These are phyloP conservation scores for Brassica incana DNA, from an alignment of 345 rosid genomes.

Conservation along the genomic window DNA sequence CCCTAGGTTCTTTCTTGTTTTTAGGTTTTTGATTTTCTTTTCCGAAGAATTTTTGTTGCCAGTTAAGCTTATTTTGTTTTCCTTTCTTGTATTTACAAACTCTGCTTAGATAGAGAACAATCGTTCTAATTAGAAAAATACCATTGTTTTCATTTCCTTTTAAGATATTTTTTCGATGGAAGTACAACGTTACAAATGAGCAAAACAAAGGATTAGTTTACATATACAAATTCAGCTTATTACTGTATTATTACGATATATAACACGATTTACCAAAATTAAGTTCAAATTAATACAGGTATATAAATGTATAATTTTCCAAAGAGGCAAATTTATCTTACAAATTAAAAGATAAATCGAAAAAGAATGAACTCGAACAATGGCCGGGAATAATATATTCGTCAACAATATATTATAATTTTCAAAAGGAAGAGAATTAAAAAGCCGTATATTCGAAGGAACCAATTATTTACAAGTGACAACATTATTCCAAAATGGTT, in stretches of 20 bases:
- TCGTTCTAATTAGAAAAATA: neutral
- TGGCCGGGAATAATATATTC: neutral
- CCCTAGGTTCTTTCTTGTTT: neutral
- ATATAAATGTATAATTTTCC: neutral
- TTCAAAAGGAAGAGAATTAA: neutral
- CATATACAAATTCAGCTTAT: neutral
- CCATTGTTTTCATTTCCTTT: neutral
- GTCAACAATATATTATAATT: neutral
- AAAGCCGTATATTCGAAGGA: conserved; percentile 22
- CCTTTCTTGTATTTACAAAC: neutral
- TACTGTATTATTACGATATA: neutral
- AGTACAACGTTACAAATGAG: neutral
- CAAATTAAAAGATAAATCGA: neutral
- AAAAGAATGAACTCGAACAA: neutral
- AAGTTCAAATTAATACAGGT: neutral
- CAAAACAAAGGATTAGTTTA: neutral
- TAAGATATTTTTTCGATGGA: neutral
- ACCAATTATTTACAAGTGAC: conserved; percentile 1
- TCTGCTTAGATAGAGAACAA: neutral
- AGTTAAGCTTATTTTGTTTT: neutral
- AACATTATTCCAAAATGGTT: conserved; percentile 28
- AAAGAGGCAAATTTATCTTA: neutral
- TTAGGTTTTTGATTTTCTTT: neutral
- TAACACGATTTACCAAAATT: neutral
- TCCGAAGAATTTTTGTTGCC: neutral